Base-by-base conservation (phyloP, 1,139 yeast species). In the Lodderomyces metapsilosis region DNA sequence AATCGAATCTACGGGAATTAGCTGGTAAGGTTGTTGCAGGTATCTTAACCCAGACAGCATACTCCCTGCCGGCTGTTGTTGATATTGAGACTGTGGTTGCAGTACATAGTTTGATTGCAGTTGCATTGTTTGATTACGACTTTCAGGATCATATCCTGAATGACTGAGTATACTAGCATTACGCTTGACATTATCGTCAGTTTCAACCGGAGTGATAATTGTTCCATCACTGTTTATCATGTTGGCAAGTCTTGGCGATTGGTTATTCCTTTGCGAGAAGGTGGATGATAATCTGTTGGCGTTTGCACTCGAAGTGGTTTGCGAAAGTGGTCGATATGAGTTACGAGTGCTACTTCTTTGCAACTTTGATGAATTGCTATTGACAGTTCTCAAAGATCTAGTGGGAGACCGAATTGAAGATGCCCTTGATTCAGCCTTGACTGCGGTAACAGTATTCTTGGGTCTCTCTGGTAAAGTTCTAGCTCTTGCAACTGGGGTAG, bases 401-500 rank as follows among this genome's bases (percentile, higher is more conserved):
- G 53, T 54, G n/a, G 50, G 49, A 13, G 51, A 48, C 12, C 38
- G 45, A 10, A 48, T 38, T 8, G 48, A 41, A 9, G 51, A 45
- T 18, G 38, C 30, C n/a, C 43, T 39, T 13, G 50, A 41, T 11
- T 27, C 25, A 15, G 34, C 32, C 22, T 41, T 42, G 3, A 36
- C 34, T 12, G 40, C 30, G 9, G 21, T 17, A 18, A 28, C 37
- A 10, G 57, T 57, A 24, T 49, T 49, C 16, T 28, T 27, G 3
- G 38, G 28, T 21, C 38, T 36, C 11, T 22, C 15, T 2, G 40
- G 40, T 7, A 62, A 42, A 34, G 47, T 57, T 39, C 64, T 52
- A 17, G 66, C 59, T 49, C 88, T 67, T 10, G 81, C 68, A 7
- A 75, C 61, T 3, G 88, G 83, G 4, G 76, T 73, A 13, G 80